Percentiles rank a stretch among this genome's conserved stretches.
Evolutionary conservation across 2,329 filamentous ascomycete genomes (phyloP).

Genomic region (Botrytis pseudocinerea): DNA sequence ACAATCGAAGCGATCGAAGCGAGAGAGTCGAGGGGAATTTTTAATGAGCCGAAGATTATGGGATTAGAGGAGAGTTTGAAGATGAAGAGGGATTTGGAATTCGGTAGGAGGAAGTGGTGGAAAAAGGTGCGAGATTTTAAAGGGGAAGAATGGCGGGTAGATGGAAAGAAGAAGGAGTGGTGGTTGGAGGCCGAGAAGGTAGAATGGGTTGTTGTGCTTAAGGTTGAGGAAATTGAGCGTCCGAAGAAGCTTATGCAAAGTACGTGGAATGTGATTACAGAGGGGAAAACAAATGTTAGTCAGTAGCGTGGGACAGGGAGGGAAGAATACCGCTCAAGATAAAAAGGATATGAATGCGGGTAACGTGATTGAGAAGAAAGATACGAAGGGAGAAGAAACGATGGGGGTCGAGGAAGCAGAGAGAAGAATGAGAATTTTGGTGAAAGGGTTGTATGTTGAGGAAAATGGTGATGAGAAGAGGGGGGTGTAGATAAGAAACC

Average conservation of each 20-base stretch:
- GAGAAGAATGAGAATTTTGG: neutral
- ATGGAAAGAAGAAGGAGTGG: neutral
- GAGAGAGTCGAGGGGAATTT: neutral
- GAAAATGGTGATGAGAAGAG: neutral
- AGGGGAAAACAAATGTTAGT: neutral
- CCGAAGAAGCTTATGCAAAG: neutral
- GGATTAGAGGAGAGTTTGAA: neutral
- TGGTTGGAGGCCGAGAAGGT: neutral
- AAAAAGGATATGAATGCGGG: neutral
- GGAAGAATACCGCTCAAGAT: neutral
- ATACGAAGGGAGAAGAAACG: neutral
- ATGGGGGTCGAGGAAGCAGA: neutral
- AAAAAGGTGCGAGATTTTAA: neutral
- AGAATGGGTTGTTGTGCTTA: neutral
- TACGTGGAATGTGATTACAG: accelerated
- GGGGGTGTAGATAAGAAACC: neutral
- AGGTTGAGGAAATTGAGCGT: neutral
- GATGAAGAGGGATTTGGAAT: neutral
- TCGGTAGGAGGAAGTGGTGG: neutral
- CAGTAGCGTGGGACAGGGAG: neutral
- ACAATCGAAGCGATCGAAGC: neutral
- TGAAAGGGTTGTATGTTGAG: neutral
- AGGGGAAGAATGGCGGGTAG: neutral
- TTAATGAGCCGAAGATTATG: neutral
- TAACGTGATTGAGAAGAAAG: no score